Evolutionary conservation across 352 stramenopile species (phyloP).

Genomic region (Pythium dissimile): DNA sequence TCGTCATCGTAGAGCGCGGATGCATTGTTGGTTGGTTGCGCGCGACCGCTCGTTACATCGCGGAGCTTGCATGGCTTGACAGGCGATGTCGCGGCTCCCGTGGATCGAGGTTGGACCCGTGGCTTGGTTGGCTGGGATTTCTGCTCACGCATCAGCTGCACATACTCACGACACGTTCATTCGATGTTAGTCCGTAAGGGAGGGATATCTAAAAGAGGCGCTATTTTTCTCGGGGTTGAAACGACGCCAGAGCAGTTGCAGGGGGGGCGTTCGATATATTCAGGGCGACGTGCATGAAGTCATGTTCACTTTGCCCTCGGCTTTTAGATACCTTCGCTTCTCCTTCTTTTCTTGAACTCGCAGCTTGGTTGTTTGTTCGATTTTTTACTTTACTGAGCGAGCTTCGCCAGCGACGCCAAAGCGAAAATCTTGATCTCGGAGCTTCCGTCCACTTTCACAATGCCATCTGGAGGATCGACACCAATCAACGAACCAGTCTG

Average conservation of each 20-base stretch:
- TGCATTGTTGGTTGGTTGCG: slow-evolving; percentile 33
- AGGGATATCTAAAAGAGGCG: slow-evolving; percentile 8
- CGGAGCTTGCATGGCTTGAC: background rate
- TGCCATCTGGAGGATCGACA: slow-evolving; percentile 83
- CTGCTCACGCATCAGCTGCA: slow-evolving; percentile 16
- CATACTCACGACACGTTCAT: slow-evolving; percentile 18
- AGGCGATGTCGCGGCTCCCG: background rate
- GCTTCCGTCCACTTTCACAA: slow-evolving; percentile 86
- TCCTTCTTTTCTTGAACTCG: no score
- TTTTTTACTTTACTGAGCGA: slow-evolving; percentile 62
- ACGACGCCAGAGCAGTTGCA: background rate
- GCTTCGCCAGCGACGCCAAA: slow-evolving; percentile 77
- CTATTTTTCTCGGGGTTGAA: background rate
- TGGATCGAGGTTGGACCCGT: background rate
- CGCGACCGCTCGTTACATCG: background rate
- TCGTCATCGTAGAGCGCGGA: slow-evolving; percentile 26
- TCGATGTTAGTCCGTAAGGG: background rate
- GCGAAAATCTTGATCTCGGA: slow-evolving; percentile 91
- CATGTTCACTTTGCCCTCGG: no score
- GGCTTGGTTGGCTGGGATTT: slow-evolving; percentile 1
- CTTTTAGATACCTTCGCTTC: no score
- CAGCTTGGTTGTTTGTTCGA: slow-evolving; percentile 5
- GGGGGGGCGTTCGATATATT: slow-evolving; percentile 18
- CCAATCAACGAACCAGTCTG: slow-evolving; percentile 83
- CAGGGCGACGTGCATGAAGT: background rate